Base-by-base conservation (phyloP, 2,329 filamentous ascomycete species). In the Exophiala sp. region DNA sequence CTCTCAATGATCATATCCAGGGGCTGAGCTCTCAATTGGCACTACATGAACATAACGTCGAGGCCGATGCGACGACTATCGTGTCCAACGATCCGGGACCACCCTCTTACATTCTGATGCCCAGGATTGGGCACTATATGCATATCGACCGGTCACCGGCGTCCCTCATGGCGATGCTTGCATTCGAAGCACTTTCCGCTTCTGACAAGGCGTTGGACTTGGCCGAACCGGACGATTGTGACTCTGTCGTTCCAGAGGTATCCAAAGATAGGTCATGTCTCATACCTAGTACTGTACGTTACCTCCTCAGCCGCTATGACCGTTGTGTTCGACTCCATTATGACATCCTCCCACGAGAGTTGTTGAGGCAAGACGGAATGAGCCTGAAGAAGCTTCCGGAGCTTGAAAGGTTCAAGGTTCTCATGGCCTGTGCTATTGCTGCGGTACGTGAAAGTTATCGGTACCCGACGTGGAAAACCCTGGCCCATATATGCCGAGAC, bases 1-100 rank as follows among this genome's bases (percentile, higher is more conserved):
- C 41, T 8, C n/a, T 44, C 14, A 44, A 44, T 29, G 41, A 44
- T n/a, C 41, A 44, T 3, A 44, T 44, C 41, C 41, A 44, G 24
- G 14, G n/a, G 14, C 24, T 44, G 41, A 44, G 41, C 18, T 44
- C 41, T 44, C 42, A 45, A 7, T 32, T 45, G 11, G 42, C 42
- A 5, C 32, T 45, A 14, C 42, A 45, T 32, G n/a, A 24, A 24
- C 42, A 45, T 18, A 18, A 18, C 16, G 16, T 18, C 16, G 16
- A 18, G 16, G 16, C 16, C 16, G 16, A 2, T 18, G 16, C 42
- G 2, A 11, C 18, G 9, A 12, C 12, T 45, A 2, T 18, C 8
- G 11, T 24, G 12, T 45, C 21, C 12, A 14, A 12, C 11, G 9
- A 10, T 6, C 14, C 20, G 6, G 21, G 21, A 32, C 42, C 42